phyloP scores from a whole-genome alignment of 306 rosid genomes.

The Boehmeria nivea region DNA sequence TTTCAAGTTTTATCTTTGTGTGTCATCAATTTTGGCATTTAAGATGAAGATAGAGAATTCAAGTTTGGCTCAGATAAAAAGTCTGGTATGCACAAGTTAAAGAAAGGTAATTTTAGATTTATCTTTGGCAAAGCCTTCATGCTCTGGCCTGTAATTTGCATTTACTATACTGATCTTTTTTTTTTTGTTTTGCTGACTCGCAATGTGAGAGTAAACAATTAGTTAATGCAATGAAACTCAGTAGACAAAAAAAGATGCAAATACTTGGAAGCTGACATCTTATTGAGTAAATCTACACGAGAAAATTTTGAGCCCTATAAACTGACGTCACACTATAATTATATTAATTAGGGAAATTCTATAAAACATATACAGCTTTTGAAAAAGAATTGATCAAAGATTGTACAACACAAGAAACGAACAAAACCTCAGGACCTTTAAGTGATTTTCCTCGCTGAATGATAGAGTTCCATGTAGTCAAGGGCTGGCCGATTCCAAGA shows the following conservation, averaged over 20 bases:
- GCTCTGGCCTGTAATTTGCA: not conserved
- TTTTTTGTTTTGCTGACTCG: not conserved
- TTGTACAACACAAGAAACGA: constrained; percentile 29
- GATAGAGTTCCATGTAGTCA: constrained; percentile 91
- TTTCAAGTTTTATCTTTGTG: not conserved
- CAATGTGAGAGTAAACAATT: not conserved
- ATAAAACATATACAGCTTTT: constrained; percentile 8
- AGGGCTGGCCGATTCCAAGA: constrained; percentile 99
- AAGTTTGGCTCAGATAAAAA: too few relatives aligned
- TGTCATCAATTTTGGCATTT: too few relatives aligned
- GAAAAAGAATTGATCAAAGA: constrained; percentile 6
- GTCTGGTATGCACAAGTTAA: too few relatives aligned
- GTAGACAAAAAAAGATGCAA: not conserved
- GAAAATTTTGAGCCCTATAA: constrained; percentile 19
- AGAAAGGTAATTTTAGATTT: not conserved
- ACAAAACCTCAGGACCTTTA: constrained; percentile 24
- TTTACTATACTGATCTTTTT: not conserved
- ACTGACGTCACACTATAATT: too few relatives aligned
- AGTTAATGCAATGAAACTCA: not conserved
- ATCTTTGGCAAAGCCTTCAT: not conserved
- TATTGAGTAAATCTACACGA: constrained; percentile 29
- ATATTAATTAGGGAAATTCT: constrained; percentile 27
- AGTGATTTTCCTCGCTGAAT: constrained; percentile 56
- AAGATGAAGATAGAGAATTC: not conserved
- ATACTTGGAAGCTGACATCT: constrained; percentile 20